These are phyloP conservation scores for Picea engelmannii DNA, from an alignment of 83 land plant species.

Conservation along the genomic window DNA sequence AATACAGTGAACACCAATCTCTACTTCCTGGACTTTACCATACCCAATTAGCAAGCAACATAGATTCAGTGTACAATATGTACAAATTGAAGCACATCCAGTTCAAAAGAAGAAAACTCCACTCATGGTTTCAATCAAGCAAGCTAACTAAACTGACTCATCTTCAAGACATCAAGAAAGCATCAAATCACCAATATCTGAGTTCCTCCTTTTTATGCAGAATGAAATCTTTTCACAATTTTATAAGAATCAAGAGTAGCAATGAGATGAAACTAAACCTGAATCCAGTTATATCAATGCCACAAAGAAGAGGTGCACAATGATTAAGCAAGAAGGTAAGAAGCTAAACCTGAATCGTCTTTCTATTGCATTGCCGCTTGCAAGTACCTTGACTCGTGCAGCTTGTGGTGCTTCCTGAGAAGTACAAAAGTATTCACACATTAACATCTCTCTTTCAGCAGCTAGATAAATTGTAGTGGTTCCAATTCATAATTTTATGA, in stretches of 20 bases:
- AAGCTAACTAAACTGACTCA: too few species aligned
- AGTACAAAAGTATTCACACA: not conserved
- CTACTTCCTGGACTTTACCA: not conserved
- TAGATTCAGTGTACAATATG: not conserved
- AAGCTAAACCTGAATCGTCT: constrained; percentile 83
- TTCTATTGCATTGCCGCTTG: constrained; percentile 95
- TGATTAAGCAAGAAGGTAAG: not conserved
- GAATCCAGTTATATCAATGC: not conserved
- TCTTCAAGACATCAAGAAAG: too few species aligned
- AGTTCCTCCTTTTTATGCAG: too few species aligned
- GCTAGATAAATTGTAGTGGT: not conserved
- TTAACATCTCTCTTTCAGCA: constrained; percentile 2
- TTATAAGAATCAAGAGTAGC: too few species aligned
- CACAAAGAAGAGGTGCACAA: not conserved
- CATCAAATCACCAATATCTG: too few species aligned
- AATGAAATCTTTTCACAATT: too few species aligned
- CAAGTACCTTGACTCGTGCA: constrained; percentile 94
- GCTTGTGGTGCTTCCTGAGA: constrained; percentile 93
- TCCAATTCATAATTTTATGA: not conserved
- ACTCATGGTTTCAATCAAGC: too few species aligned
- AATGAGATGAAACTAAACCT: not conserved
- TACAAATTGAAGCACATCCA: too few species aligned
- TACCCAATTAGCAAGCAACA: not conserved
- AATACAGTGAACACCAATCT: not conserved
- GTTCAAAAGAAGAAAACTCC: too few species aligned